A percentile compares a stretch with the other conserved stretches of the same genome.
Conservation (phyloP, 1,284 basidiomycete species). For the Leccinum proximum region DNA sequence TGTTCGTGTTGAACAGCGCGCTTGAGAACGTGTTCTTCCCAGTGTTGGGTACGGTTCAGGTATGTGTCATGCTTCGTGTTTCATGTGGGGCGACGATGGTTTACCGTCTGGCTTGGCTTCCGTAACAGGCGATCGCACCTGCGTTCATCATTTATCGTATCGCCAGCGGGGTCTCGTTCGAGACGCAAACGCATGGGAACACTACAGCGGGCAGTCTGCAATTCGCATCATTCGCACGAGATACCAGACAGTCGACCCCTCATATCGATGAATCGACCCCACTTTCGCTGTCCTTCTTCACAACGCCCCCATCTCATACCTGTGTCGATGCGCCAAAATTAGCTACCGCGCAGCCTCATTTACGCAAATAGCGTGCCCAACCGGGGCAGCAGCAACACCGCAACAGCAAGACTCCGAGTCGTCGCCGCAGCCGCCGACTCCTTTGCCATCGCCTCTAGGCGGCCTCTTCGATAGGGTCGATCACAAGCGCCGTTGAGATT, state of each 20-base stretch:
- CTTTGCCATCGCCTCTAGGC: no score
- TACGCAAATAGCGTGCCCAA: no score
- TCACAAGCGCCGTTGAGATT: no score
- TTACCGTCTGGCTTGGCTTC: background rate
- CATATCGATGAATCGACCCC: no score
- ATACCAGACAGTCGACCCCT: constrained; percentile 14
- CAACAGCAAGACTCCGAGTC: no score
- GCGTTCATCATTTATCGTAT: constrained; percentile 24
- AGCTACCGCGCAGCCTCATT: no score
- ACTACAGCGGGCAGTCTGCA: constrained; percentile 5
- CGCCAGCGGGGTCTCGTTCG: constrained; percentile 16
- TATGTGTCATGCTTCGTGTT: constrained; percentile 5
- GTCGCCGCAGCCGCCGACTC: no score
- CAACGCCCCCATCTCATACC: no score
- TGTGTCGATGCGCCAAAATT: no score
- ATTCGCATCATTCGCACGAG: constrained; percentile 6
- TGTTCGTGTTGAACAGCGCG: constrained; percentile 18
- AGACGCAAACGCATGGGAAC: constrained; percentile 10
- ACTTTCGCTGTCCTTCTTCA: no score
- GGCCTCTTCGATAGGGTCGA: no score
- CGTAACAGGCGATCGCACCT: constrained; percentile 14
- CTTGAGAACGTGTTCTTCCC: constrained; percentile 19
- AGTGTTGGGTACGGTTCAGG: constrained; percentile 20
- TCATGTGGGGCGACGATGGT: background rate
- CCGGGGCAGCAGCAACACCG: no score